Evolutionary conservation across 225 moss, liverwort and hornwort species (phyloP), one percentile per base, ranked within the genome.

Genomic region (Asterella californica): DNA sequence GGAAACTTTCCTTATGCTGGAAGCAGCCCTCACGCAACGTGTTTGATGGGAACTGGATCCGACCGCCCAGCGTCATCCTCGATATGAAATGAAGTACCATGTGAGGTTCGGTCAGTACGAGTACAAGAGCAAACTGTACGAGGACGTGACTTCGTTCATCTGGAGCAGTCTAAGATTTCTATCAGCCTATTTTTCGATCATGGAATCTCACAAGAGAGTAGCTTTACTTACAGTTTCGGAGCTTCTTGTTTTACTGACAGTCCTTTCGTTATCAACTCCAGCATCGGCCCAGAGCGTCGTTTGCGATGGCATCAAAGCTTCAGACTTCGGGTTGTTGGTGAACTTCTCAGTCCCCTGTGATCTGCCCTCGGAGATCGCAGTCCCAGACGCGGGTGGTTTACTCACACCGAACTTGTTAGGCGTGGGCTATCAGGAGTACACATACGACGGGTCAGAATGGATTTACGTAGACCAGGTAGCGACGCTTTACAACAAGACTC

Each of bases 341-440:
- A 85, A 85, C 76, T 85, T 85, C 72, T 85, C 85, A 11, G 85
- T 85, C 47, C 85, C 85, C 34, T 85, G 85, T 74, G 85, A 82
- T 33, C 76, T 82, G 18, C 60, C 60, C 15, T 60, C 68, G 19
- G 64, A 69, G 60, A 85, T 85, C 19, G 63, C 82, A 6, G 33
- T 85, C 50, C 85, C 85, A 10, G 85, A 82, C 10, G 18, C 12
- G 6, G 82, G 82, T 2, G 85, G 82, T 33, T 64, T 85, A 63
- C 85, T 85, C 38, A 53, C 38, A 17, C 82, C 85, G 17, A 62
- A 70, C 47, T 30, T 85, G 45, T 50, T 85, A 0, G 85, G 52
- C 12, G 61, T 82, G 8, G 85, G 85, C 17, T 79, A 72, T 53
- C 79, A 79, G 53, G 72, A 65, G 50, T 85, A 85, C 27, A 49